A percentile compares a stretch with the other conserved stretches of the same genome.
phyloP scores from a whole-genome alignment of 441 rosid genomes.

The Isatis lusitanica region DNA sequence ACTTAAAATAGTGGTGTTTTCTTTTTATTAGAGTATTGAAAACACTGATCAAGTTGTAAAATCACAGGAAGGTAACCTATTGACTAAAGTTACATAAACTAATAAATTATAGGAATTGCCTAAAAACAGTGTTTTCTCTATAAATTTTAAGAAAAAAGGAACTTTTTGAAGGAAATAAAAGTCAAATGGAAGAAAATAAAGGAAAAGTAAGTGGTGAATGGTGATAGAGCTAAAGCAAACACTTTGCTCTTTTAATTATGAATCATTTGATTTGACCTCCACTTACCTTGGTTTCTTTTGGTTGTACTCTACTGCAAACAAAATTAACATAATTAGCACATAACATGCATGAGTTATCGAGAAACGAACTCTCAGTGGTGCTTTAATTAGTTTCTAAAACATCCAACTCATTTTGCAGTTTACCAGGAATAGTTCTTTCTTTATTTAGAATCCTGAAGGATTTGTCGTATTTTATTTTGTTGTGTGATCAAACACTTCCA shows the following conservation, averaged over 20 bases:
- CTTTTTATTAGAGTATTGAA: too few relatives aligned
- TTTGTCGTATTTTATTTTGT: neutral
- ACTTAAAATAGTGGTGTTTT: too few relatives aligned
- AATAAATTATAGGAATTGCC: neutral
- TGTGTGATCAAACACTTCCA: neutral
- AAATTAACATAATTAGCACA: neutral
- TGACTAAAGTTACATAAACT: neutral
- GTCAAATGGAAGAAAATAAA: conserved; percentile 9
- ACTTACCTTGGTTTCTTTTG: conserved; percentile 18
- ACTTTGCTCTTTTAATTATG: conserved; percentile 27
- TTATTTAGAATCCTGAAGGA: neutral
- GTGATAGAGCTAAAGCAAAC: conserved; percentile 33
- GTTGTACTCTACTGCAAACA: conserved; percentile 3
- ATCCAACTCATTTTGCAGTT: neutral
- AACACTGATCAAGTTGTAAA: neutral
- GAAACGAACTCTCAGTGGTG: neutral
- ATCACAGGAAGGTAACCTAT: neutral
- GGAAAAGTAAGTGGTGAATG: conserved; percentile 17
- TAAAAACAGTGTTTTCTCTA: neutral
- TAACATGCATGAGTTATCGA: conserved; percentile 1
- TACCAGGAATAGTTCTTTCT: neutral
- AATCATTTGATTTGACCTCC: conserved; percentile 35
- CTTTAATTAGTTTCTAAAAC: neutral
- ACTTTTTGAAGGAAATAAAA: conserved; percentile 14
- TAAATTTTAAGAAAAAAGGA: neutral